A percentile compares a stretch with the other conserved stretches of the same genome.
Conservation (phyloP, 1,284 basidiomycete species). For the Anthracocystis walkeri region DNA sequence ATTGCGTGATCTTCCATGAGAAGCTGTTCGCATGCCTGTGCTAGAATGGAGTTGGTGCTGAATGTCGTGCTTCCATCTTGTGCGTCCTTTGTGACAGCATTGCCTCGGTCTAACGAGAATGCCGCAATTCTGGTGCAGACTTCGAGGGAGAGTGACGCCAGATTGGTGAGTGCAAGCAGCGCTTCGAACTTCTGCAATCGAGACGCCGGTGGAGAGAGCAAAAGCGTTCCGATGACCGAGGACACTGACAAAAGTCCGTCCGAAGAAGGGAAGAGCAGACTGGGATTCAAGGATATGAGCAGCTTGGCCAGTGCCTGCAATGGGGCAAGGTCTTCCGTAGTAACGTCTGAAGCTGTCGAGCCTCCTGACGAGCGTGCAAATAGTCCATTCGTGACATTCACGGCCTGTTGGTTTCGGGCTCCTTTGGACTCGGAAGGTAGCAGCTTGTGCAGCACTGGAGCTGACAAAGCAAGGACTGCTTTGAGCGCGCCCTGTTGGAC, state of each 20-base stretch:
- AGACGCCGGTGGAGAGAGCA: conserved; percentile 71
- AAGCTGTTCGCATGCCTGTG: conserved; percentile 72
- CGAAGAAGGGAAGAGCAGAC: conserved; percentile 81
- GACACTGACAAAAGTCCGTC: conserved; percentile 30
- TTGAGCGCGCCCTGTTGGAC: conserved; percentile 86
- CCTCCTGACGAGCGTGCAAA: conserved; percentile 12
- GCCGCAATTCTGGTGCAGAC: conserved; percentile 69
- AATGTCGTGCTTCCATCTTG: background rate
- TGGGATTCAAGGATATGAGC: conserved; percentile 87
- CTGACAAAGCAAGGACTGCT: conserved; percentile 75
- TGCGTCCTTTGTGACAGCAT: background rate
- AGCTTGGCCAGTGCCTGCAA: conserved; percentile 93
- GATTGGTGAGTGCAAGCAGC: conserved; percentile 93
- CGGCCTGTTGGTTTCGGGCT: background rate
- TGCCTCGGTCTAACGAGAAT: conserved; percentile 13
- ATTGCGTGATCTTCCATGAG: conserved; percentile 82
- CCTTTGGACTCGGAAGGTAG: background rate
- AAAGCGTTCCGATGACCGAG: conserved; percentile 42
- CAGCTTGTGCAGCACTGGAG: conserved; percentile 26
- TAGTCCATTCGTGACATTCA: background rate
- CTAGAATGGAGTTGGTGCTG: conserved; percentile 24
- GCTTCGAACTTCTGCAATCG: conserved; percentile 90
- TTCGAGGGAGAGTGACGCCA: conserved; percentile 75
- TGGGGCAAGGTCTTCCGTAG: conserved; percentile 75
- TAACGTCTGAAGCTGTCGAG: background rate